Base-by-base conservation (phyloP, 2,329 filamentous ascomycete genomes). In the Blumeria graminis region DNA sequence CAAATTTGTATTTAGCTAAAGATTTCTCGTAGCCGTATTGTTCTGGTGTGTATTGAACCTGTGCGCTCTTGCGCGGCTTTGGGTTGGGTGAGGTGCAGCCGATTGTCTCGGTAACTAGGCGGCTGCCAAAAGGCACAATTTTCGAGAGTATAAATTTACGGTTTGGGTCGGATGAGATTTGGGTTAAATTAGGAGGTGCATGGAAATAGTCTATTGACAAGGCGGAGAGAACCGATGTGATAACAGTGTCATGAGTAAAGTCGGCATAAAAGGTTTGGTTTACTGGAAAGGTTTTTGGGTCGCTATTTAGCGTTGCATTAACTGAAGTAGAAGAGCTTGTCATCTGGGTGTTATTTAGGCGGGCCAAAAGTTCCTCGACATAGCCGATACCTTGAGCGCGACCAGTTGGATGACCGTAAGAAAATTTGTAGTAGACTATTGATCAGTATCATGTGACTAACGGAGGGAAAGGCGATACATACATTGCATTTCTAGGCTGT, bases 191-290 rank as follows among this genome's bases (percentile, higher is more conserved):
- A 1, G 73, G 72, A 1, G 72, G 62, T 10, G 74, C 70, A 22
- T 69, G 70, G 66, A 77, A 73, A 61, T 77, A 76, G 60, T 77
- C 72, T 22, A 79, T 60, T 10, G 72, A 74, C 64, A 78, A 69
- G 3, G 75, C 74, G 0, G 73, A 69, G 11, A 77, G 65, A 6
- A 89, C 76, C 8, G 77, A 76, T 34, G 78, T 76, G 78, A 94
- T 87, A 65, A 82, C 80, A 67, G 92, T 93, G 69, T 94, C 88
- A 68, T 94, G 88, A 59, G 81, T 84, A 65, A 94, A 94, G 67
- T 94, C 88, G 1, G 85, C 86, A 64, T 92, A 94, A 6, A 94
- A 70, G 7, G 70, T 70, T 55, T 72, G 68, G 61, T 76, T 60
- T 0, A 93, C 71, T 0, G 88, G 87, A 64, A 94, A 94, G 0